These are phyloP conservation scores for Pyronema domesticum DNA, from an alignment of 495 filamentous ascomycete genomes.

Conservation along the genomic window DNA sequence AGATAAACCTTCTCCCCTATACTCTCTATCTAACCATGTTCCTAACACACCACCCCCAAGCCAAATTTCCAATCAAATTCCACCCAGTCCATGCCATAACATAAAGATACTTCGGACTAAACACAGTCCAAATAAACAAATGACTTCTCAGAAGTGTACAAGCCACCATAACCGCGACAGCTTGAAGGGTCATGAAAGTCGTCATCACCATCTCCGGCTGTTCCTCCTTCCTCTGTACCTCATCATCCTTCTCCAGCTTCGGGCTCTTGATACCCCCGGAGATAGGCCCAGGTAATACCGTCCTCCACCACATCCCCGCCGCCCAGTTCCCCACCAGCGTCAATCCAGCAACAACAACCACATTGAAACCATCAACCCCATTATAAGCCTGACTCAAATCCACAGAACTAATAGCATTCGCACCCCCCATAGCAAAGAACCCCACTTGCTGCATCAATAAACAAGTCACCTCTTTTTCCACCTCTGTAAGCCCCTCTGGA, in stretches of 20 bases:
- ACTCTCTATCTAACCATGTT: too few species aligned
- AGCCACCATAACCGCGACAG: constrained; percentile 66
- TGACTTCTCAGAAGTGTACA: constrained; percentile 73
- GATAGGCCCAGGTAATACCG: constrained; percentile 29
- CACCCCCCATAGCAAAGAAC: constrained; percentile 83
- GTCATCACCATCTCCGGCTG: constrained; percentile 38
- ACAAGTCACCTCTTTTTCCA: constrained; percentile 44
- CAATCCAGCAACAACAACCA: constrained; percentile 51
- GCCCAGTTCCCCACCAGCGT: constrained; percentile 86
- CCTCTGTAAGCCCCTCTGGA: constrained; percentile 29
- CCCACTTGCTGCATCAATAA: constrained; percentile 53
- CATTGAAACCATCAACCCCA: constrained; percentile 52
- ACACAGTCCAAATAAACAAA: constrained; percentile 98
- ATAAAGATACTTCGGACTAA: constrained; percentile 91
- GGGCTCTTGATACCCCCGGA: too few species aligned
- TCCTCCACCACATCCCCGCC: constrained; percentile 73
- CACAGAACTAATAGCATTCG: constrained; percentile 80
- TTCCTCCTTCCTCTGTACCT: constrained; percentile 29
- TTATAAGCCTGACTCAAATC: constrained; percentile 75
- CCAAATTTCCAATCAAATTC: too few species aligned
- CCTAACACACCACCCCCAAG: too few species aligned
- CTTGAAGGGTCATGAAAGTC: constrained; percentile 40
- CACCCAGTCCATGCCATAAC: constrained; percentile 54
- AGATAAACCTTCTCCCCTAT: too few species aligned
- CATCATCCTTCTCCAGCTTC: constrained; percentile 2